Evolutionary conservation across 1,284 basidiomycete species (phyloP).

Genomic region (Ganoderma multipileum): DNA sequence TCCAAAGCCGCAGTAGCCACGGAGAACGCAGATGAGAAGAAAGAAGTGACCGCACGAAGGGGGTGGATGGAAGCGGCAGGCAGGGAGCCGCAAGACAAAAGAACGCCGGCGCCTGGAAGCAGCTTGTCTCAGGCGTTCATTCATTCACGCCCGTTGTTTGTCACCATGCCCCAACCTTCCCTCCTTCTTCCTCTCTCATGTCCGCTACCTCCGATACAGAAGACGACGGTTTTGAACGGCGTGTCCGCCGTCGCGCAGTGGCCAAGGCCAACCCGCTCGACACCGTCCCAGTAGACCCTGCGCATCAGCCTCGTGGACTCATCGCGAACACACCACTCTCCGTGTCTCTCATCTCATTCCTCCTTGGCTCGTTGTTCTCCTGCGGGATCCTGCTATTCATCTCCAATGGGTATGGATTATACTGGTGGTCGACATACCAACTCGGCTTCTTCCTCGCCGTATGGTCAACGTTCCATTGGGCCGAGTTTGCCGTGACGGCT

Average conservation of each 20-base stretch:
- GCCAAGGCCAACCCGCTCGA: slow-evolving; percentile 53
- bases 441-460: slow-evolving; percentile 84
- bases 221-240: slow-evolving; percentile 52
- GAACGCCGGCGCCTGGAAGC: slow-evolving; percentile 13
- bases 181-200: slow-evolving; percentile 17
- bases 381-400: slow-evolving; percentile 59
- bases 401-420: slow-evolving; percentile 49
- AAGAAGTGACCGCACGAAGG: neutral
- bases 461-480: slow-evolving; percentile 91
- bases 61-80: neutral
- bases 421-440: slow-evolving; percentile 78
- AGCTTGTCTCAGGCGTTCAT: slow-evolving; percentile 15
- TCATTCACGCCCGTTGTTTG: slow-evolving; percentile 24
- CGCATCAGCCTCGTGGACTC: slow-evolving; percentile 54
- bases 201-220: slow-evolving; percentile 20
- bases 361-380: slow-evolving; percentile 70
- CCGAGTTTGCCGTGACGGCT: slow-evolving; percentile 94
- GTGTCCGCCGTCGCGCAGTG: slow-evolving; percentile 50
- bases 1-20: neutral
- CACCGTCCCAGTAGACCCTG: slow-evolving; percentile 52
- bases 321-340: slow-evolving; percentile 88
- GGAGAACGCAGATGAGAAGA: slow-evolving; percentile 10
- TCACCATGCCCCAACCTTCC: slow-evolving; percentile 16
- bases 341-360: slow-evolving; percentile 75
- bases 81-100: slow-evolving; percentile 1